A percentile compares a stretch with the other conserved stretches of the same genome.
Conservation (phyloP, 129 eudicot species). For the Tagetes erecta region DNA sequence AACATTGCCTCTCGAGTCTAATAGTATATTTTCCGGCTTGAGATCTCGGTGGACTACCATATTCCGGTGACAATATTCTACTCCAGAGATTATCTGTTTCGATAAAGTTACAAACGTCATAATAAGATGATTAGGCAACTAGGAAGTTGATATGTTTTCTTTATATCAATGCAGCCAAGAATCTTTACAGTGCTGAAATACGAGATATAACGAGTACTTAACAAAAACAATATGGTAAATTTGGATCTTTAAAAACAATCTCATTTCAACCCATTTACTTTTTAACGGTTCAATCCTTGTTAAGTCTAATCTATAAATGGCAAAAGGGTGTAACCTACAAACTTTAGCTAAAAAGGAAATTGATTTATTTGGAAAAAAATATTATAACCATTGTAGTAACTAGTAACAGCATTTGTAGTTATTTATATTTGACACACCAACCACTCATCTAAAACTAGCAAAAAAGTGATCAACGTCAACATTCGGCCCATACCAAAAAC, state of each 20-base stretch:
- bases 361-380: too few relatives aligned
- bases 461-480: not conserved
- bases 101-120: slow-evolving; percentile 4
- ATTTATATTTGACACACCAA: not conserved
- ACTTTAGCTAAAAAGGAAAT: not conserved
- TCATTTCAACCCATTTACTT: not conserved
- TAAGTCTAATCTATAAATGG: not conserved
- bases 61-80: slow-evolving; percentile 84
- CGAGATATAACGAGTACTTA: slow-evolving; percentile 3
- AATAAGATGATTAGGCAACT: not conserved
- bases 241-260: not conserved
- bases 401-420: not conserved
- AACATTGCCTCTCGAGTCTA: slow-evolving; percentile 69
- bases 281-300: too few relatives aligned
- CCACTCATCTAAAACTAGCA: not conserved
- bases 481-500: not conserved
- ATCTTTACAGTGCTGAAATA: not conserved
- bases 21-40: slow-evolving; percentile 76
- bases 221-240: not conserved
- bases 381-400: not conserved
- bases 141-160: slow-evolving; percentile 7
- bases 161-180: slow-evolving; percentile 16
- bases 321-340: not conserved
- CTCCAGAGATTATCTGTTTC: slow-evolving; percentile 65
- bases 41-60: slow-evolving; percentile 92